Evolutionary conservation across 129 eudicot genomes (phyloP), one percentile per base, ranked within the genome.

Genomic region (Flaveria bidentis): DNA sequence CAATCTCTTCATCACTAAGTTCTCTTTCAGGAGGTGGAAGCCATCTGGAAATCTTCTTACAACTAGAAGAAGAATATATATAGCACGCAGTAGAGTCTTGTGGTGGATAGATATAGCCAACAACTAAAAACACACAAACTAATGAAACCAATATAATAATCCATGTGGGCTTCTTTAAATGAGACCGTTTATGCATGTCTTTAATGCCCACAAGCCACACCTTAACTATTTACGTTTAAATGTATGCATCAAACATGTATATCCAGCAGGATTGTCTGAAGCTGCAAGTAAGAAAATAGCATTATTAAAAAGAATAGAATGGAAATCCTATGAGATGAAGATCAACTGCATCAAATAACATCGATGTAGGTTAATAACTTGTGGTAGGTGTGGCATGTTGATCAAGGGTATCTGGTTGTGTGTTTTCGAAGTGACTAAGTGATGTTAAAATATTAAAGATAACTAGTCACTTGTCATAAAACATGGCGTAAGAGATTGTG

Each of bases 21-120:
- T 87, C 89, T 83, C 97, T 91, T 55, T 74, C 86, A 41, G 90
- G 86, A 70, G 99, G 93, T 28, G 97, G 99, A 69, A 95, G 96
- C 99, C 99, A 95, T 28, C 85, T 82, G 2, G 91, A 73, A 73
- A 89, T 73, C 69, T 83, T 85, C 22, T 85, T 87, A 85, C 97
- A 95, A 73, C 97, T 92, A 73, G 86, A 78, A 73, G 96, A 84
- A 16, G 96, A 89, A 77, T 89, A 87, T 11, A 87, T 75, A 72
- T 86, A 86, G 74, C 99, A 95, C 4, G 97, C 92, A 28, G 94
- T 60, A 63, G 94, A 87, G 77, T 82, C 86, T 69, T 81, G 90
- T 42, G 91, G 97, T 67, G 99, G 94, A 85, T 86, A 87, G 58
- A 91, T 76, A 82, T 91, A 95, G 16, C 88, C 99, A 62, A 92